phyloP scores from a whole-genome alignment of 257 asterid genomes.

The Eucommia ulmoides region DNA sequence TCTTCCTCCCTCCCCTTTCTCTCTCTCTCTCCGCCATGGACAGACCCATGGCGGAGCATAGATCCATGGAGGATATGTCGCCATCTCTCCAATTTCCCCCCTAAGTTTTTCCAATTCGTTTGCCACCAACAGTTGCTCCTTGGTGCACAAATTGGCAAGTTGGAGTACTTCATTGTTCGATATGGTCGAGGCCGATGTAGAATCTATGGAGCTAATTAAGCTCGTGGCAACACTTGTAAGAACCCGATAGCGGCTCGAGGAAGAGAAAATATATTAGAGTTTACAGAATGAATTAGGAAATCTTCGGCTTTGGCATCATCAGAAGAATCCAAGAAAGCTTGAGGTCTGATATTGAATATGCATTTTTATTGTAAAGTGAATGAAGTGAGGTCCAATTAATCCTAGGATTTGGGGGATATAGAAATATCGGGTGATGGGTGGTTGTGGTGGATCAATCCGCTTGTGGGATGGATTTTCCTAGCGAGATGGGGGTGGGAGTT shows the following conservation, averaged over 20 bases:
- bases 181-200: background rate
- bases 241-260: background rate
- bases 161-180: background rate
- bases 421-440: too few relatives aligned
- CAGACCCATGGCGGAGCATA: too few relatives aligned
- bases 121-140: constrained; percentile 14
- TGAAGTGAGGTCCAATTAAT: too few relatives aligned
- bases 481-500: too few relatives aligned
- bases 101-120: constrained; percentile 16
- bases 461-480: too few relatives aligned
- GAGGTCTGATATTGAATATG: too few relatives aligned
- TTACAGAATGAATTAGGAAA: background rate
- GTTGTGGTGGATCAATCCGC: too few relatives aligned
- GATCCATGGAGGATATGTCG: constrained; percentile 21
- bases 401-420: too few relatives aligned
- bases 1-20: too few relatives aligned
- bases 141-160: background rate
- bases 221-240: background rate
- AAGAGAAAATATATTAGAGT: background rate
- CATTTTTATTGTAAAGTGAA: too few relatives aligned
- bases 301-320: background rate
- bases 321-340: constrained; percentile 33
- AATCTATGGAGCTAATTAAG: background rate
- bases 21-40: too few relatives aligned
- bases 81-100: constrained; percentile 18